A percentile compares a stretch with the other conserved stretches of the same genome.
Evolutionary conservation across 805 yeast genomes (phyloP).

Genomic region (Zygotorulaspora chibaensis): DNA sequence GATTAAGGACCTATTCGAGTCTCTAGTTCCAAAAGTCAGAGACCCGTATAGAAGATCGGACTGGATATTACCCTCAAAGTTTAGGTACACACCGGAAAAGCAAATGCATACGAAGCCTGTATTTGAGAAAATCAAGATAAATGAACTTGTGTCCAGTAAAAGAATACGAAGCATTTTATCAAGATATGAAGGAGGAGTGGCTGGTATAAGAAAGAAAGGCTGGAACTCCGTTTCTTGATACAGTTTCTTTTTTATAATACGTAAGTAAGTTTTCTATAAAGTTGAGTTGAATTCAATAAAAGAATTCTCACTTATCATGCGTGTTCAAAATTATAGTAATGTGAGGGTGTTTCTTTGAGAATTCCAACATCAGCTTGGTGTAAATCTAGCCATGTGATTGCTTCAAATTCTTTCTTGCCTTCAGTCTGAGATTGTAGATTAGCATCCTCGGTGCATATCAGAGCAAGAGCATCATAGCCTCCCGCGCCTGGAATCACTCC

Average conservation of each 20-base stretch:
- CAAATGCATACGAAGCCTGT: conserved; percentile 32
- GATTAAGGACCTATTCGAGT: conserved; percentile 30
- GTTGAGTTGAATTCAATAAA: not conserved
- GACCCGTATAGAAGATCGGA: conserved; percentile 36
- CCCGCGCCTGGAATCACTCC: conserved; percentile 99
- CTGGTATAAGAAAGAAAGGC: conserved; percentile 29
- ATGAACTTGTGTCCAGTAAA: conserved; percentile 25
- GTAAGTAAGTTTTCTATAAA: conserved; percentile 1
- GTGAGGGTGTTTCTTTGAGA: conserved; percentile 40
- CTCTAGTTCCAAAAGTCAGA: conserved; percentile 28
- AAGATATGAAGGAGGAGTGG: conserved; percentile 34
- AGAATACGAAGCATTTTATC: conserved; percentile 29
- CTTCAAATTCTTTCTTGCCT: conserved; percentile 34
- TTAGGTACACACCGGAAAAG: conserved; percentile 33
- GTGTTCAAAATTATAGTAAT: conserved; percentile 22
- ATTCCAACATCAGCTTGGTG: conserved; percentile 61
- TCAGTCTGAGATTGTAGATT: conserved; percentile 31
- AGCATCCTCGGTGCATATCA: conserved; percentile 53
- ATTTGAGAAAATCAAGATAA: conserved; percentile 29
- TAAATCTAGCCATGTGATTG: conserved; percentile 65
- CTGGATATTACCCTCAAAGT: conserved; percentile 31
- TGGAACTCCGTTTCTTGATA: conserved; percentile 8
- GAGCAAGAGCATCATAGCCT: conserved; percentile 87
- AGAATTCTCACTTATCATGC: not conserved
- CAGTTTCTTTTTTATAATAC: not conserved